These are phyloP conservation scores for Notholithocarpus densiflorus DNA, from an alignment of 306 rosid genomes.

Conservation along the genomic window DNA sequence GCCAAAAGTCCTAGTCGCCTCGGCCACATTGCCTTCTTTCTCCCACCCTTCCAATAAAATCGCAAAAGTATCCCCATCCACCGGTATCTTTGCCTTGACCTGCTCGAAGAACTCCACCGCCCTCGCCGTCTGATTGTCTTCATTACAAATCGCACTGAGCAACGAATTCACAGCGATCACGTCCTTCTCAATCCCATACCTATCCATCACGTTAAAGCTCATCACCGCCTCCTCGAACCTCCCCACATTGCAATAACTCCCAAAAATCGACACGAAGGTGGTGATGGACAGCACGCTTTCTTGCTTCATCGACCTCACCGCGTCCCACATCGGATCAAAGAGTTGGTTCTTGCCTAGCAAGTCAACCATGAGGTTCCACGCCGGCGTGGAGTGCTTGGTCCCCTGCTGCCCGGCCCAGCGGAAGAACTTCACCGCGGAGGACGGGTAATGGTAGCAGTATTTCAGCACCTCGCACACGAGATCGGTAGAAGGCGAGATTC, in stretches of 20 bases:
- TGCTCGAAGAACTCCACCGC: constrained; percentile 47
- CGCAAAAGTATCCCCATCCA: constrained; percentile 55
- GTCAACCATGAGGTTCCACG: constrained; percentile 74
- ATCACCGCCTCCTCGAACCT: constrained; percentile 52
- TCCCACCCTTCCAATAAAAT: constrained; percentile 67
- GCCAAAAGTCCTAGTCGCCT: constrained; percentile 45
- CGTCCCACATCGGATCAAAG: constrained; percentile 80
- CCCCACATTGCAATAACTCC: constrained; percentile 51
- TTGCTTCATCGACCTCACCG: constrained; percentile 62
- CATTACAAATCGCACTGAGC: constrained; percentile 52
- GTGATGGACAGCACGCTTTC: constrained; percentile 39
- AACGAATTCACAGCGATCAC: constrained; percentile 57
- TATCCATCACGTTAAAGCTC: constrained; percentile 69
- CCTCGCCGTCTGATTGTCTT: constrained; percentile 32
- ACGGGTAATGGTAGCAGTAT: constrained; percentile 51
- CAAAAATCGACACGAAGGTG: constrained; percentile 55
- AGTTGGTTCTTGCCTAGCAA: constrained; percentile 57
- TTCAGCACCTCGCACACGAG: constrained; percentile 44
- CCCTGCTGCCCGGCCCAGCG: constrained; percentile 52
- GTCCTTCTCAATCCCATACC: constrained; percentile 44
- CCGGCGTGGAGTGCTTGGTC: constrained; percentile 37
- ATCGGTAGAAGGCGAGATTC: constrained; percentile 42
- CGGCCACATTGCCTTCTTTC: constrained; percentile 50
- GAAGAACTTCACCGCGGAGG: constrained; percentile 68
- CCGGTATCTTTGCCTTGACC: constrained; percentile 36